Percentiles rank a stretch among this genome's conserved stretches.
phyloP scores from a whole-genome alignment of 2,329 filamentous ascomycete genomes.

The Albophoma yamanashiensis region DNA sequence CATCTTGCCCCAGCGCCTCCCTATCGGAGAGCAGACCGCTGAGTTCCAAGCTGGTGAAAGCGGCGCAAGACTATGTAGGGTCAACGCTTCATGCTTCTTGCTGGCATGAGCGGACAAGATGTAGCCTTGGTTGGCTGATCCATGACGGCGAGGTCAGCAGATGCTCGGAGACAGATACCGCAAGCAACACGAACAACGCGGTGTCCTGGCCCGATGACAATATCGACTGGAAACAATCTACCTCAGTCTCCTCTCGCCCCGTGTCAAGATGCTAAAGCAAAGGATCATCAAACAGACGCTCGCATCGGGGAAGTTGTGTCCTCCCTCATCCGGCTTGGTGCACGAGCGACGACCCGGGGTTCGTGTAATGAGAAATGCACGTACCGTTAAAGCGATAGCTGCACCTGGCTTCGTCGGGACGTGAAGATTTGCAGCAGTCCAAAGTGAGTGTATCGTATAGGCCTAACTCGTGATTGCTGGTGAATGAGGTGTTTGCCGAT shows the following conservation, averaged over 20 bases:
- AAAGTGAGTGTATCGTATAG: not conserved
- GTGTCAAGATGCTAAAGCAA: not conserved
- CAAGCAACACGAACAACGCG: not conserved
- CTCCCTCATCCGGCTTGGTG: not conserved
- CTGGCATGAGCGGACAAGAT: not conserved
- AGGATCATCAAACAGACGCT: not conserved
- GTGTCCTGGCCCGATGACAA: not conserved
- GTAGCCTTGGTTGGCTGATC: not conserved
- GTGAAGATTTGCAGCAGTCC: too few species aligned
- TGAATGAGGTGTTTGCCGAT: not conserved
- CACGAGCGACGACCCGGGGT: not conserved
- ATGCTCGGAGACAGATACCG: not conserved
- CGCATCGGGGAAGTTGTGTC: not conserved
- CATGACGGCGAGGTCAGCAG: not conserved
- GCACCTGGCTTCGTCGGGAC: not conserved
- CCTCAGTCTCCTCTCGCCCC: not conserved
- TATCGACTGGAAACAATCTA: not conserved
- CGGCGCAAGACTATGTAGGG: not conserved
- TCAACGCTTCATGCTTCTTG: not conserved
- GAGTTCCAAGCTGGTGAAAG: not conserved
- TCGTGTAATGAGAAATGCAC: not conserved
- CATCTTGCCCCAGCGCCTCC: not conserved
- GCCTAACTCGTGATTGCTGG: not conserved
- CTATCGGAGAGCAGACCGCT: not conserved
- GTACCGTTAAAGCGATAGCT: not conserved